Conservation (phyloP, 345 rosid species). For the Gossypium rotundifolium region DNA sequence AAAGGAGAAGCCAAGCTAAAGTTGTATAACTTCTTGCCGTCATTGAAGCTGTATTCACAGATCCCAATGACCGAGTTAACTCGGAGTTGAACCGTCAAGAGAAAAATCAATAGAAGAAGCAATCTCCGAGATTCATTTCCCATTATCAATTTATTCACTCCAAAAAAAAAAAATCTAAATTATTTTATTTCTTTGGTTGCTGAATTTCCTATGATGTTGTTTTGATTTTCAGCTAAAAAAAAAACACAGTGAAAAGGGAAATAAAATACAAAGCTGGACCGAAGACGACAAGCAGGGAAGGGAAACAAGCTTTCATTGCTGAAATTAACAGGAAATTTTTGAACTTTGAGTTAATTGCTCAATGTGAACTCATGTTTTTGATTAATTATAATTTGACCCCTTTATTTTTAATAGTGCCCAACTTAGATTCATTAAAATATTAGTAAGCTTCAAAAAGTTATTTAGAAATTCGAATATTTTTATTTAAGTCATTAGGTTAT, state of each 20-base stretch:
- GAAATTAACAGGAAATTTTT: not conserved
- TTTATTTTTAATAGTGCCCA: not conserved
- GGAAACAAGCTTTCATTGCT: not conserved
- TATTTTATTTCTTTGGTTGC: not conserved
- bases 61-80: slow-evolving; percentile 30
- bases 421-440: no score
- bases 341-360: slow-evolving; percentile 15
- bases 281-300: not conserved
- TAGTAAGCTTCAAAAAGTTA: no score
- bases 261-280: not conserved
- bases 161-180: not conserved
- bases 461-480: no score
- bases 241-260: not conserved
- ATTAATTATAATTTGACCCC: slow-evolving; percentile 1
- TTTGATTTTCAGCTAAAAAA: not conserved
- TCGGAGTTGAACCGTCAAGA: slow-evolving; percentile 24
- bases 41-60: slow-evolving; percentile 59
- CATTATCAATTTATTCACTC: slow-evolving; percentile 4
- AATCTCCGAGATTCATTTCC: slow-evolving; percentile 23
- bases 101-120: slow-evolving; percentile 25
- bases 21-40: slow-evolving; percentile 44
- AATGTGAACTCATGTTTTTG: not conserved
- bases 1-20: slow-evolving; percentile 70
- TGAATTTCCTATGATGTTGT: not conserved
- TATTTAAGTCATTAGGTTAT: no score